Conservation (phyloP, 2,329 filamentous ascomycete genomes). For the Trichophyton simii region DNA sequence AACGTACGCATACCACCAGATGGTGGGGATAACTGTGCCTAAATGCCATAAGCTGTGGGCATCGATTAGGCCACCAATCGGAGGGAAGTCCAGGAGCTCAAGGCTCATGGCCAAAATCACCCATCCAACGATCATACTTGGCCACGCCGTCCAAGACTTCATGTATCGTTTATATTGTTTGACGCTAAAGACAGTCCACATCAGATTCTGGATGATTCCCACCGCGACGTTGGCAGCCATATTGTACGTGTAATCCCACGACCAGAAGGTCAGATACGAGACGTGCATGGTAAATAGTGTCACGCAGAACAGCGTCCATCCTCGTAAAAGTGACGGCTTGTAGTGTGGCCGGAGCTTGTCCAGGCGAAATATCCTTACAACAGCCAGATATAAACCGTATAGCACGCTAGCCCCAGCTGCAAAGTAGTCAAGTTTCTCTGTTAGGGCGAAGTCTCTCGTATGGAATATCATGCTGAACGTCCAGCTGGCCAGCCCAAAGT, state of each 20-base stretch:
- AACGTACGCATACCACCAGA: constrained; percentile 90
- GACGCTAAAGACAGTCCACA: constrained; percentile 81
- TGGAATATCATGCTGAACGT: constrained; percentile 84
- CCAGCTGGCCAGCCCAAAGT: constrained; percentile 74
- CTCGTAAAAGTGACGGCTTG: constrained; percentile 46
- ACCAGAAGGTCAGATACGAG: constrained; percentile 68
- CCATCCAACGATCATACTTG: constrained; percentile 83
- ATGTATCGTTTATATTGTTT: constrained; percentile 55
- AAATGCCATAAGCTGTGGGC: constrained; percentile 95
- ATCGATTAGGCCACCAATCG: constrained; percentile 68
- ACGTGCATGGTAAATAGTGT: constrained; percentile 64
- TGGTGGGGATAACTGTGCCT: constrained; percentile 74
- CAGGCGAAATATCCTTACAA: constrained; percentile 70
- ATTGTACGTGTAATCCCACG: constrained; percentile 95
- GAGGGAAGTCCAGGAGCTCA: constrained; percentile 88
- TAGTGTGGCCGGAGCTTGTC: constrained; percentile 44
- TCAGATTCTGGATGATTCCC: constrained; percentile 63
- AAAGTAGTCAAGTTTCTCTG: constrained; percentile 95
- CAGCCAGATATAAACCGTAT: constrained; percentile 79
- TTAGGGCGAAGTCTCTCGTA: constrained; percentile 68
- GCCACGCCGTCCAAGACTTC: constrained; percentile 74
- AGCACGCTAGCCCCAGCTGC: constrained; percentile 79
- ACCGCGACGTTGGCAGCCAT: constrained; percentile 86
- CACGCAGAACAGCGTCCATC: constrained; percentile 65
- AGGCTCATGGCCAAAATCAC: constrained; percentile 87